Base-by-base conservation (phyloP, 2,329 filamentous ascomycete genomes). In the Lasiodiplodia theobromae region DNA sequence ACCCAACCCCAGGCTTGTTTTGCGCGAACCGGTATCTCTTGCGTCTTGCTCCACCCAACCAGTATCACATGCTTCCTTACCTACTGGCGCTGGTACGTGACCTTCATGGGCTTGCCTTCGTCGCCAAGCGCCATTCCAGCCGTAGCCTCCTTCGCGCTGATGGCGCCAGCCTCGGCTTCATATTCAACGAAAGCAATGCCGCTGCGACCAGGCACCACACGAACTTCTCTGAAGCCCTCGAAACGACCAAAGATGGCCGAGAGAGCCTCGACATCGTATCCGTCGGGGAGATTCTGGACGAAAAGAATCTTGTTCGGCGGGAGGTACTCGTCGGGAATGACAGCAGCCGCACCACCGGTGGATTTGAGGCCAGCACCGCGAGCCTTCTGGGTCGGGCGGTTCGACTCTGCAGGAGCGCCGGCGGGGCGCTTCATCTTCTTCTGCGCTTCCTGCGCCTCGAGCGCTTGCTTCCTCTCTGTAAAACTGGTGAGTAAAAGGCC, bases 101-200 rank as follows among this genome's bases (percentile, higher is more conserved):
- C 94, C 83, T 96, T 96, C 80, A 99, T 93, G 8, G 89, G 85
- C 82, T 93, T 92, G 72, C 87, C 87, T 56, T 89, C 89, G 21
- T 89, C 89, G 66, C 91, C 92, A 73, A 99, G 83, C 28, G 88
- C 85, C 88, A 96, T 94, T 25, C 93, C 93, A 14, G 92, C 91
- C 38, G 93, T 97, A 71, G 91, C 93, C 85, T 98, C 95, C 86
- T 97, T 98, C 21, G 96, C 96, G 67, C 89, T 91, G 75, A 97
- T 97, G 34, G 96, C 94, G 52, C 93, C 94, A 58, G 90, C 87
- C 82, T 98, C 94, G 72, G 88, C 90, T 75, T 97, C 93, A 82
- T 98, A 99, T 81, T 99, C 96, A 70, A 97, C 93, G 79, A 99
- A 99, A 0, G 94, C 96, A 79, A 99, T 94, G 3, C 93, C 93